Conservation (phyloP, 345 rosid species). For the Acer yangbiense region DNA sequence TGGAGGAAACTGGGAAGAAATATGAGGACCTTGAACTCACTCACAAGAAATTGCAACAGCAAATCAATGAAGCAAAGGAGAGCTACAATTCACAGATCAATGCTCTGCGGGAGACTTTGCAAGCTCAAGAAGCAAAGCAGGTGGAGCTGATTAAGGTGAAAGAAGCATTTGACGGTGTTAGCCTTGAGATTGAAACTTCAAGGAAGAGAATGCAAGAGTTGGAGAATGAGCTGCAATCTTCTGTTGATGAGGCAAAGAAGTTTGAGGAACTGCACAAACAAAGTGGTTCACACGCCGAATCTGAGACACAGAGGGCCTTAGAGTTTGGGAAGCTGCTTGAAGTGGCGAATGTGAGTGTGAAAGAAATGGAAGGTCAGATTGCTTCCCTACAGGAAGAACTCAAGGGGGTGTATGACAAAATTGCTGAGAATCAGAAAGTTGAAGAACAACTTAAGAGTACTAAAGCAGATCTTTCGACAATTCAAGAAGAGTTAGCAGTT, state of each 20-base stretch:
- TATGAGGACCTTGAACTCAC: constrained; percentile 61
- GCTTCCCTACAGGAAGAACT: constrained; percentile 66
- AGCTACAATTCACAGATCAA: constrained; percentile 57
- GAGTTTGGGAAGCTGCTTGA: constrained; percentile 80
- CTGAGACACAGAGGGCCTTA: constrained; percentile 67
- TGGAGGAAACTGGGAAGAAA: constrained; percentile 58
- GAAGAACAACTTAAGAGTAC: constrained; percentile 71
- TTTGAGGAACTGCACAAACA: constrained; percentile 82
- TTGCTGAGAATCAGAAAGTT: constrained; percentile 64
- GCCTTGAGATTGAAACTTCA: constrained; percentile 64
- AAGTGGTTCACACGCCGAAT: constrained; percentile 77
- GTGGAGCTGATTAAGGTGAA: constrained; percentile 74
- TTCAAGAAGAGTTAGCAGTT: constrained; percentile 63
- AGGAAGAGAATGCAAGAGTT: constrained; percentile 63
- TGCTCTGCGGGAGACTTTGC: constrained; percentile 62
- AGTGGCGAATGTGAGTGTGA: constrained; percentile 51
- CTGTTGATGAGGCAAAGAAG: constrained; percentile 64
- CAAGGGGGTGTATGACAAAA: constrained; percentile 60
- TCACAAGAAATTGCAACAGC: constrained; percentile 69
- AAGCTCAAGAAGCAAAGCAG: constrained; percentile 68
- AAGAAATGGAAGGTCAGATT: constrained; percentile 69
- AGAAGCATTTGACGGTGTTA: constrained; percentile 70
- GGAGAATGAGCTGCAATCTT: constrained; percentile 61
- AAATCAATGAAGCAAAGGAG: constrained; percentile 65
- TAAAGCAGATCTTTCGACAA: constrained; percentile 56